A percentile compares a stretch with the other conserved stretches of the same genome.
These are phyloP conservation scores for Russula earlei DNA, from an alignment of 768 basidiomycete species.

Conservation along the genomic window DNA sequence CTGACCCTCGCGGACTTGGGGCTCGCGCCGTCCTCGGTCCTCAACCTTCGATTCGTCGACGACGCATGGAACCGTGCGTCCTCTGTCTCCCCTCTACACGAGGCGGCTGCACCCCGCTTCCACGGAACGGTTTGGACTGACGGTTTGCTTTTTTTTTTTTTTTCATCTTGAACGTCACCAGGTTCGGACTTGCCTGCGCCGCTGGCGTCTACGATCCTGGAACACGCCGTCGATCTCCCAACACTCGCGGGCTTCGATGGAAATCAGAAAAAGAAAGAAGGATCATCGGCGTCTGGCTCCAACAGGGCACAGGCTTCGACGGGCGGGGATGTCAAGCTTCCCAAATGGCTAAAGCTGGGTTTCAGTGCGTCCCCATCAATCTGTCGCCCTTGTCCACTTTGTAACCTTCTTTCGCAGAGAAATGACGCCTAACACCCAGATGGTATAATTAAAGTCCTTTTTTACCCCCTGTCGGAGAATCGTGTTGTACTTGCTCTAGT, in stretches of 20 bases:
- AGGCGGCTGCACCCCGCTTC: background rate
- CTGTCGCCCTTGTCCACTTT: background rate
- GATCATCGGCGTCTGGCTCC: background rate
- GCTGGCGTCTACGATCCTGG: slow-evolving; percentile 44
- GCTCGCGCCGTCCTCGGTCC: slow-evolving; percentile 70
- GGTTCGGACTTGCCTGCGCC: slow-evolving; percentile 54
- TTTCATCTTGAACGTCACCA: slow-evolving; percentile 25
- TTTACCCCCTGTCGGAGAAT: background rate
- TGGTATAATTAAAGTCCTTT: background rate
- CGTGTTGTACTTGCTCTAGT: background rate
- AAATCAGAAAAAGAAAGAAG: slow-evolving; percentile 15
- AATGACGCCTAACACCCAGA: slow-evolving; percentile 9
- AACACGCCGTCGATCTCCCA: slow-evolving; percentile 59
- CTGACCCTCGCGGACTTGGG: slow-evolving; percentile 58
- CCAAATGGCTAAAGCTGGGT: slow-evolving; percentile 73
- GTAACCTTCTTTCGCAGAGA: slow-evolving; percentile 9
- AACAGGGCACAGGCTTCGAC: slow-evolving; percentile 5
- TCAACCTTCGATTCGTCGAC: slow-evolving; percentile 69
- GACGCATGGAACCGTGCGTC: slow-evolving; percentile 56
- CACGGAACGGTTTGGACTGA: background rate
- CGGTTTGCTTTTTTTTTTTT: background rate
- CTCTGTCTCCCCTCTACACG: background rate
- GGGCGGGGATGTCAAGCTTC: slow-evolving; percentile 46
- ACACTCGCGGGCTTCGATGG: slow-evolving; percentile 36
- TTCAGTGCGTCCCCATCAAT: slow-evolving; percentile 4